phyloP scores from a whole-genome alignment of 768 basidiomycete genomes.

The Chalciporus sphaerocephalus region DNA sequence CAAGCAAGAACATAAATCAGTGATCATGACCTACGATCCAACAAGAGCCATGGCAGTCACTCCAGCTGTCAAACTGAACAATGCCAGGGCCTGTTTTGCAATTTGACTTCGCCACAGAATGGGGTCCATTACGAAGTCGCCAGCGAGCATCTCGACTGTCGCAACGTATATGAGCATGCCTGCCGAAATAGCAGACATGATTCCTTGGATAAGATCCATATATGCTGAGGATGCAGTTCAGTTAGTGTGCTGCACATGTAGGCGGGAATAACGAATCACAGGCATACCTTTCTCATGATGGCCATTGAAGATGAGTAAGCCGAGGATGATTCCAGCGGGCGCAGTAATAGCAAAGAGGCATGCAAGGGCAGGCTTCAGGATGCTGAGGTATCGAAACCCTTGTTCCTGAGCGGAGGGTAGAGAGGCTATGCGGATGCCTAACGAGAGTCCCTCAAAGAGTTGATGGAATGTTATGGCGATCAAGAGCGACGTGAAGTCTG shows the following conservation, averaged over 20 bases:
- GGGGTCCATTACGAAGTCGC: conserved; percentile 75
- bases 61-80: conserved; percentile 59
- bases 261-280: background rate
- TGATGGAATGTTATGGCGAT: conserved; percentile 80
- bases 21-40: conserved; percentile 25
- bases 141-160: conserved; percentile 84
- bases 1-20: background rate
- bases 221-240: conserved; percentile 28
- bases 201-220: conserved; percentile 58
- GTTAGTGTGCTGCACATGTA: background rate
- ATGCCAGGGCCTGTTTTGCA: conserved; percentile 47
- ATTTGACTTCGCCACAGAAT: conserved; percentile 39
- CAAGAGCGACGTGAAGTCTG: conserved; percentile 69
- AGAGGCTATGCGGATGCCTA: conserved; percentile 74
- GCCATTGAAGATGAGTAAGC: conserved; percentile 45
- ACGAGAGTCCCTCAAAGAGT: conserved; percentile 77
- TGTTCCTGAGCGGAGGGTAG: conserved; percentile 42
- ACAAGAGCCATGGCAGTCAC: conserved; percentile 61
- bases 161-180: conserved; percentile 82
- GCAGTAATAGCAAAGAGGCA: conserved; percentile 71
- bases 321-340: conserved; percentile 61
- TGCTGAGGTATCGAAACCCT: conserved; percentile 19
- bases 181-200: conserved; percentile 78
- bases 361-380: conserved; percentile 52
- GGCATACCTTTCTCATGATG: conserved; percentile 26